Percentiles rank a stretch among this genome's conserved stretches.
phyloP scores from a whole-genome alignment of 192 early-diverging fungal genomes.

The Gorgonomyces haynaldii region DNA sequence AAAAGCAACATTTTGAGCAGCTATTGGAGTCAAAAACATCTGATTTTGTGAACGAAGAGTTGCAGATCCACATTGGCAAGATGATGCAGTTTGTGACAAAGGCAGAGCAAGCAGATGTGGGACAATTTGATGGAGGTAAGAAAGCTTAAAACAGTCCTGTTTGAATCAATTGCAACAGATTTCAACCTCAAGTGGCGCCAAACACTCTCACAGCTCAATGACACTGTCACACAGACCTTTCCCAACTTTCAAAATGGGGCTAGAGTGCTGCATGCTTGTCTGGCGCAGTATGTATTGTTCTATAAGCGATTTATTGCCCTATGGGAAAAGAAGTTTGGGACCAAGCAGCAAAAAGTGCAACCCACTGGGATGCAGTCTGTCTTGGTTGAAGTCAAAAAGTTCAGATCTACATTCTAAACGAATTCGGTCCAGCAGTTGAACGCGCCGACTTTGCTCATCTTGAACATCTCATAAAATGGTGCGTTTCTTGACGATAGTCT shows the following conservation, averaged over 20 bases:
- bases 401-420: slow-evolving; percentile 25
- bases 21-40: slow-evolving; percentile 51
- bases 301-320: slow-evolving; percentile 79
- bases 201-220: slow-evolving; percentile 65
- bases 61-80: slow-evolving; percentile 67
- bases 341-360: slow-evolving; percentile 37
- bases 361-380: slow-evolving; percentile 87
- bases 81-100: slow-evolving; percentile 71
- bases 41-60: slow-evolving; percentile 81
- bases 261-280: slow-evolving; percentile 73
- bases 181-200: slow-evolving; percentile 77
- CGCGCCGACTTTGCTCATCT: too few species aligned
- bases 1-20: slow-evolving; percentile 44
- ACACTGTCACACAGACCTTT: slow-evolving; percentile 80
- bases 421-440: too few species aligned
- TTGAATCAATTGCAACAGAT: slow-evolving; percentile 53
- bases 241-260: slow-evolving; percentile 94
- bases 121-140: slow-evolving; percentile 4
- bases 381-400: slow-evolving; percentile 96
- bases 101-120: slow-evolving; percentile 48
- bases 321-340: slow-evolving; percentile 59
- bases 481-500: too few species aligned
- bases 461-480: too few species aligned
- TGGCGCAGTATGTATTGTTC: slow-evolving; percentile 83
- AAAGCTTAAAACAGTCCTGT: slow-evolving; percentile 26